Evolutionary conservation across 139 green algal species (phyloP).

Genomic region (Closterium sp.): DNA sequence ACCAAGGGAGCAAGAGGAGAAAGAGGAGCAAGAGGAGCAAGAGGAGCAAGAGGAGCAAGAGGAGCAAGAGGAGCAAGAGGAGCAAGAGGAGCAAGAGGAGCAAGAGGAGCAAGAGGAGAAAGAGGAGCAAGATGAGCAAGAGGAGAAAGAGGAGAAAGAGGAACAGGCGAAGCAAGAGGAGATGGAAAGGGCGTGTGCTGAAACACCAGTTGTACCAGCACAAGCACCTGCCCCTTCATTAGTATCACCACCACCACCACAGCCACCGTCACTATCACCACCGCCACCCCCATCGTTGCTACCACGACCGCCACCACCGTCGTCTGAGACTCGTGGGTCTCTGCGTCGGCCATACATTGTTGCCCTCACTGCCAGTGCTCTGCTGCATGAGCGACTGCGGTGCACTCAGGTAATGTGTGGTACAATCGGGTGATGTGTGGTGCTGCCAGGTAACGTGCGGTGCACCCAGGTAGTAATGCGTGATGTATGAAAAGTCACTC

Average conservation of each 20-base stretch:
- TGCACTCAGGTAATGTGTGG: not conserved
- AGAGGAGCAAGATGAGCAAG: no score
- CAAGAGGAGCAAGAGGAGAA: no score
- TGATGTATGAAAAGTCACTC: no score
- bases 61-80: no score
- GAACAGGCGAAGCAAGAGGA: not conserved
- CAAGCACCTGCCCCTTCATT: not conserved
- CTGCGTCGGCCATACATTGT: conserved; percentile 17
- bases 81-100: no score
- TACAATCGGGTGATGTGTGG: no score
- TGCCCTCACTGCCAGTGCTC: conserved; percentile 25
- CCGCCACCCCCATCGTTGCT: not conserved
- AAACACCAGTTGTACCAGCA: not conserved
- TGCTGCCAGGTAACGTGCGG: no score
- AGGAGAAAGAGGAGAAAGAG: no score
- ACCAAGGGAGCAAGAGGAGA: not conserved
- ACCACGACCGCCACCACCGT: not conserved
- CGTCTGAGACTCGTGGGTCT: not conserved
- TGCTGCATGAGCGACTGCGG: conserved; percentile 14
- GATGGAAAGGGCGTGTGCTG: no score
- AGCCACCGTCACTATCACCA: not conserved
- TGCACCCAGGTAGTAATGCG: no score
- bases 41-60: no score
- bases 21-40: not conserved
- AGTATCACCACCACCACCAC: not conserved